These are phyloP conservation scores for Notholithocarpus densiflorus DNA, from an alignment of 306 rosid species.

Conservation along the genomic window DNA sequence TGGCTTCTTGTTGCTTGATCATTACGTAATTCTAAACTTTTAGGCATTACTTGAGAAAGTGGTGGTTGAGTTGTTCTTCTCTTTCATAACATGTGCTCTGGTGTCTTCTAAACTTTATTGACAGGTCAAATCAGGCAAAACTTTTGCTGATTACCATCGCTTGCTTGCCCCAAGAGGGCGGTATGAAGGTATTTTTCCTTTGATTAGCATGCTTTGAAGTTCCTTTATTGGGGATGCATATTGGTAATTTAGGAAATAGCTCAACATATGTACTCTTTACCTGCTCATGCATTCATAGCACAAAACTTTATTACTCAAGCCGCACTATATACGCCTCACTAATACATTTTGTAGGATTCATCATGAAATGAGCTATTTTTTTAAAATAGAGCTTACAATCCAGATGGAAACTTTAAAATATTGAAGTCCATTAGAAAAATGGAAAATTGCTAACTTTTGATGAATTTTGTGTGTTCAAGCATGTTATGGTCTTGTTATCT, in stretches of 20 bases:
- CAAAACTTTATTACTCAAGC: background rate
- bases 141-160: constrained; percentile 66
- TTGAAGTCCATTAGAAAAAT: background rate
- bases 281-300: background rate
- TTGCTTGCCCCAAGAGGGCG: constrained; percentile 57
- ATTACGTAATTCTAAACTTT: background rate
- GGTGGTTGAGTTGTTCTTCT: constrained; percentile 23
- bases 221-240: background rate
- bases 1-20: background rate
- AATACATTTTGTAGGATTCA: background rate
- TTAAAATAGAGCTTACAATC: background rate
- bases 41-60: background rate
- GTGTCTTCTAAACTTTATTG: constrained; percentile 10
- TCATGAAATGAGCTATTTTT: background rate
- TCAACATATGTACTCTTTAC: background rate
- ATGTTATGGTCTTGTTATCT: background rate
- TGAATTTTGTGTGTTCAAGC: background rate
- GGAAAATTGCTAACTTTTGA: background rate
- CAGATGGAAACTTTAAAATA: background rate
- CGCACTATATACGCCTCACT: background rate
- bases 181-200: constrained; percentile 53
- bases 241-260: background rate
- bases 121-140: constrained; percentile 59
- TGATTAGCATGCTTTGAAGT: background rate
- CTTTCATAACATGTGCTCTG: constrained; percentile 13